These are phyloP conservation scores for Sindora glabra DNA, from an alignment of 306 rosid genomes.

Conservation along the genomic window DNA sequence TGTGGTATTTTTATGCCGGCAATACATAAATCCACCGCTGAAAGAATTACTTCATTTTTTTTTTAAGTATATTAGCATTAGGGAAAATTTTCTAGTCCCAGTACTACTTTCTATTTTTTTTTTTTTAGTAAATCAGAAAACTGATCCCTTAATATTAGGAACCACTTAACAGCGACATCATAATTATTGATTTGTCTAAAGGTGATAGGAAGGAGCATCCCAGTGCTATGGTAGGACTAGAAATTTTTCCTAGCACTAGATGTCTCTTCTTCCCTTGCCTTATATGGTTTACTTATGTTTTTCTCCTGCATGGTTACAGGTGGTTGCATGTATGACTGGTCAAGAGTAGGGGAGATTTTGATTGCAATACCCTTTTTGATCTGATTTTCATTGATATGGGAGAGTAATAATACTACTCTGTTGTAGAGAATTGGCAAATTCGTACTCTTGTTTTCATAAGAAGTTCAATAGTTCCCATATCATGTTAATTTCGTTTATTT, in stretches of 20 bases:
- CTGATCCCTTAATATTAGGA: no score
- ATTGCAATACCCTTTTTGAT: constrained; percentile 2
- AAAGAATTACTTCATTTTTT: no score
- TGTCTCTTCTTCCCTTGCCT: background rate
- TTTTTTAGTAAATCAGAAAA: no score
- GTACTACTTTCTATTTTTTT: no score
- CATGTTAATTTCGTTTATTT: background rate
- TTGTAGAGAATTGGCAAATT: constrained; percentile 14
- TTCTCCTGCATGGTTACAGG: constrained; percentile 41
- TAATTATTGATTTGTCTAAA: constrained; percentile 9
- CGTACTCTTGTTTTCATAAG: background rate
- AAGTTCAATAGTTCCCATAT: constrained; percentile 8
- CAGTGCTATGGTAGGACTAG: no score
- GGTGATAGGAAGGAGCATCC: no score
- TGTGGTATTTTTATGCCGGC: no score
- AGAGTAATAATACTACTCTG: constrained; percentile 43
- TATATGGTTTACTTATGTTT: constrained; percentile 6
- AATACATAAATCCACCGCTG: no score
- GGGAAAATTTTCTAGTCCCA: no score
- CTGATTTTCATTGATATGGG: constrained; percentile 12
- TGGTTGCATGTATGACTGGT: constrained; percentile 79
- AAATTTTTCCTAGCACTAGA: background rate
- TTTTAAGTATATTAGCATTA: no score
- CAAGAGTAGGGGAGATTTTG: constrained; percentile 35
- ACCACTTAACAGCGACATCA: background rate